Conservation (phyloP, 306 rosid genomes). For the Arachis hypogaea region DNA sequence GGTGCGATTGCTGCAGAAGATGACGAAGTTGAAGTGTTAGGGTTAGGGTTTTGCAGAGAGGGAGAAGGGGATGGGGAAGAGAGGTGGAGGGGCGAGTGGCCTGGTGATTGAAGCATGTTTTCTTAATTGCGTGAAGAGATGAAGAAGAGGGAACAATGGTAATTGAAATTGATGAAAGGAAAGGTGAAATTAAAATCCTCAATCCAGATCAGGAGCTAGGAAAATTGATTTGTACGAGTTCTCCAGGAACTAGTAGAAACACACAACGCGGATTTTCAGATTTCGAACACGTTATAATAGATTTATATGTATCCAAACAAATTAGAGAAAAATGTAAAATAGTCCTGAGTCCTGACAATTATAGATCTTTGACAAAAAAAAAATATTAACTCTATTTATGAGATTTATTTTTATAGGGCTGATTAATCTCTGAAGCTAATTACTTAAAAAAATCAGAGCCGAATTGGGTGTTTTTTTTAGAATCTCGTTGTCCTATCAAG, state of each 20-base stretch:
- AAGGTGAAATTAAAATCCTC: not conserved
- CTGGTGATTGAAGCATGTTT: slow-evolving; percentile 87
- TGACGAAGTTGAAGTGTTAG: slow-evolving; percentile 34
- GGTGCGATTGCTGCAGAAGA: slow-evolving; percentile 38
- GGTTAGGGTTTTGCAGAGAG: slow-evolving; percentile 43
- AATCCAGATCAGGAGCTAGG: not conserved
- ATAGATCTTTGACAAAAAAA: too few species aligned
- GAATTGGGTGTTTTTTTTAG: too few species aligned
- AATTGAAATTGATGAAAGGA: slow-evolving; percentile 10
- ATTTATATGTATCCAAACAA: too few species aligned
- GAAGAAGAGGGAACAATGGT: not conserved
- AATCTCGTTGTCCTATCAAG: too few species aligned
- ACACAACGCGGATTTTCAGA: not conserved
- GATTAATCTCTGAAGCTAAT: too few species aligned
- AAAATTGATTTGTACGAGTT: not conserved
- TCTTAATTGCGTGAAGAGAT: not conserved
- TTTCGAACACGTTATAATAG: too few species aligned
- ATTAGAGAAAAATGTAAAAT: too few species aligned
- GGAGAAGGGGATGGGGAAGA: slow-evolving; percentile 75
- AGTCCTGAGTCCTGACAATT: too few species aligned
- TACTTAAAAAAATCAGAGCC: too few species aligned
- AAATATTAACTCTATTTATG: too few species aligned
- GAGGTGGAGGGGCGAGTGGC: slow-evolving; percentile 86
- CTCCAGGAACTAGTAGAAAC: not conserved
- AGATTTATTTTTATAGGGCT: too few species aligned